Evolutionary conservation across 139 green algal genomes (phyloP).

Genomic region (Klebsormidium nitens): DNA sequence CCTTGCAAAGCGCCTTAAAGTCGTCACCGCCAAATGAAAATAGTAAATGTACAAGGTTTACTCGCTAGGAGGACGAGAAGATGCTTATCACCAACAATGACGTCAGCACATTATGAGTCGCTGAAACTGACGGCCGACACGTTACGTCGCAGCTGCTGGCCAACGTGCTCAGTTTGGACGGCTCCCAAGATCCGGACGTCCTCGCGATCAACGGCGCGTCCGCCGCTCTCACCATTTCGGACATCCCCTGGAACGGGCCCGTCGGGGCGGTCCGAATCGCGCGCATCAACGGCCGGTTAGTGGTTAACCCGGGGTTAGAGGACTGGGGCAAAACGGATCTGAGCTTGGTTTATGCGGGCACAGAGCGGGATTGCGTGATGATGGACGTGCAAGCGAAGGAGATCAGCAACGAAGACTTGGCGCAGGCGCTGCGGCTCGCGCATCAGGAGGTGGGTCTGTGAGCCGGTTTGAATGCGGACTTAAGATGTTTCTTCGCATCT

Average conservation of each 20-base stretch:
- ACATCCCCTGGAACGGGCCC: constrained; percentile 66
- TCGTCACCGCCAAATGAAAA: too few relatives aligned
- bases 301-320: constrained; percentile 35
- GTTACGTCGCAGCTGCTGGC: constrained; percentile 25
- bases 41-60: too few relatives aligned
- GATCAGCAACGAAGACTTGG: constrained; percentile 32
- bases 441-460: constrained; percentile 21
- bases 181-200: constrained; percentile 49
- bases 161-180: constrained; percentile 42
- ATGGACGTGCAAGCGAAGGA: constrained; percentile 53
- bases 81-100: too few relatives aligned
- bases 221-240: constrained; percentile 53
- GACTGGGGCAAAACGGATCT: constrained; percentile 38
- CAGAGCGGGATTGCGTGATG: constrained; percentile 45
- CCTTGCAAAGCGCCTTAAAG: too few relatives aligned
- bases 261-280: constrained; percentile 50
- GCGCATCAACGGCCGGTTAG: constrained; percentile 24
- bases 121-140: background rate
- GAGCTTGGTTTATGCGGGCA: constrained; percentile 56
- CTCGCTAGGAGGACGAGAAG: too few relatives aligned
- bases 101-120: too few relatives aligned
- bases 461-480: too few relatives aligned
- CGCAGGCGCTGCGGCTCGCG: constrained; percentile 31
- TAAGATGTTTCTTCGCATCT: too few relatives aligned
- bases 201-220: constrained; percentile 71